A percentile compares a stretch with the other conserved stretches of the same genome.
Evolutionary conservation across 305 asterid species (phyloP).

Genomic region (Fraxinus sp.): DNA sequence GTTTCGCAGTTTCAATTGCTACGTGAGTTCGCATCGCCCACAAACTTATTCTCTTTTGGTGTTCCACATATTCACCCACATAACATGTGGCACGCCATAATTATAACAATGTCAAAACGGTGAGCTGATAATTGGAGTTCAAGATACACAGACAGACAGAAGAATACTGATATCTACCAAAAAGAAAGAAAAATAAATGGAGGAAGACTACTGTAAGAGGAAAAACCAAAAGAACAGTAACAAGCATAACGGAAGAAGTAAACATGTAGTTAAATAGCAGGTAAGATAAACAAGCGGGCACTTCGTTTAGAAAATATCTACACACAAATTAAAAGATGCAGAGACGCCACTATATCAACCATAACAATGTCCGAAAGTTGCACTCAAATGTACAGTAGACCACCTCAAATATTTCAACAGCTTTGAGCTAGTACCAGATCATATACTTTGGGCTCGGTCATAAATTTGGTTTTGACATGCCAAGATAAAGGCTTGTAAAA

Average conservation of each 20-base stretch:
- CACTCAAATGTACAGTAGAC: neutral
- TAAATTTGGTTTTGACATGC: constrained; percentile 1
- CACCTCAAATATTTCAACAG: constrained; percentile 9
- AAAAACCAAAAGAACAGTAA: neutral
- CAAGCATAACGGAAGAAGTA: neutral
- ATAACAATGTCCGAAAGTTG: constrained; percentile 2
- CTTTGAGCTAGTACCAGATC: neutral
- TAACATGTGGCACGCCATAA: constrained; percentile 17
- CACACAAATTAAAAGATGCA: neutral
- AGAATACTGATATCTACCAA: neutral
- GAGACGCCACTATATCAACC: neutral
- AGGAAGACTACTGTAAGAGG: neutral
- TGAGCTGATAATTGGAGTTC: neutral
- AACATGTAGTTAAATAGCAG: neutral
- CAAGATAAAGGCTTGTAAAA: neutral
- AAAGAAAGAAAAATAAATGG: neutral
- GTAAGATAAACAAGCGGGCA: neutral
- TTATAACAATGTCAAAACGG: neutral
- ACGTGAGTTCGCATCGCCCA: neutral
- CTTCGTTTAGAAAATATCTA: neutral
- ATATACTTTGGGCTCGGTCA: neutral
- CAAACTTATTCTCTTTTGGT: neutral
- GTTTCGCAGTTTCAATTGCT: neutral
- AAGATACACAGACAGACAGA: neutral
- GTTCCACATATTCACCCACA: constrained; percentile 7